phyloP scores from a whole-genome alignment of 2,329 filamentous ascomycete genomes.

The Torrubiellomyces zombiae region DNA sequence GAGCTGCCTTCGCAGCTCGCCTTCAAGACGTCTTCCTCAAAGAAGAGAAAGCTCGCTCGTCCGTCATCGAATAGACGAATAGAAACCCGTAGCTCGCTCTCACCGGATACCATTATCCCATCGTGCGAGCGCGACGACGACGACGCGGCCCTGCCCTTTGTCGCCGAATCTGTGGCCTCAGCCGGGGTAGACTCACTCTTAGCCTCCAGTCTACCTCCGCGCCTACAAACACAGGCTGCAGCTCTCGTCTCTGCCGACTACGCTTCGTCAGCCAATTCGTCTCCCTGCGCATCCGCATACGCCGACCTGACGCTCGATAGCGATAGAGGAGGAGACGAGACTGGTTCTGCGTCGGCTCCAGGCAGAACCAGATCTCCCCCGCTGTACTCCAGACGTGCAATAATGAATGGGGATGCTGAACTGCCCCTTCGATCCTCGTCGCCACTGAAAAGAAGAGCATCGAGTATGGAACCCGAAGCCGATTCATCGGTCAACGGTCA shows the following conservation, averaged over 20 bases:
- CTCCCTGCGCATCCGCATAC: conserved; percentile 37
- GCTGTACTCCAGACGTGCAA: conserved; percentile 31
- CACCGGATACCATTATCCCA: conserved; percentile 29
- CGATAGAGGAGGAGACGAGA: conserved; percentile 33
- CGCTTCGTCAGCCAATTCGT: conserved; percentile 38
- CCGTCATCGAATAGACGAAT: conserved; percentile 20
- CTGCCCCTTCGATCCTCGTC: conserved; percentile 44
- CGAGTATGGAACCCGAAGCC: conserved; percentile 39
- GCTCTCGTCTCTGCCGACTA: conserved; percentile 30
- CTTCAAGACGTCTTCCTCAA: conserved; percentile 56
- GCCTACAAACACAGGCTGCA: conserved; percentile 28
- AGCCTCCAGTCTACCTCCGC: conserved; percentile 33
- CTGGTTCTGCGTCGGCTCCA: conserved; percentile 19
- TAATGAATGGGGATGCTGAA: conserved; percentile 45
- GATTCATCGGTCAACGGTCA: conserved; percentile 21
- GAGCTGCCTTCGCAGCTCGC: conserved; percentile 52
- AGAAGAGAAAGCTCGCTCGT: conserved; percentile 52
- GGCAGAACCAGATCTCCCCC: conserved; percentile 36
- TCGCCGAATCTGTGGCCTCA: conserved; percentile 21
- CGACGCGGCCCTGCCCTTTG: conserved; percentile 34
- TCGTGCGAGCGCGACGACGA: conserved; percentile 37
- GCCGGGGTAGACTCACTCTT: conserved; percentile 26
- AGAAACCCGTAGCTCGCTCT: conserved; percentile 20
- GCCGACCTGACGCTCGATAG: conserved; percentile 39
- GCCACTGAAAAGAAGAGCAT: conserved; percentile 46